phyloP scores from a whole-genome alignment of 768 basidiomycete species.

The Mycena venus region DNA sequence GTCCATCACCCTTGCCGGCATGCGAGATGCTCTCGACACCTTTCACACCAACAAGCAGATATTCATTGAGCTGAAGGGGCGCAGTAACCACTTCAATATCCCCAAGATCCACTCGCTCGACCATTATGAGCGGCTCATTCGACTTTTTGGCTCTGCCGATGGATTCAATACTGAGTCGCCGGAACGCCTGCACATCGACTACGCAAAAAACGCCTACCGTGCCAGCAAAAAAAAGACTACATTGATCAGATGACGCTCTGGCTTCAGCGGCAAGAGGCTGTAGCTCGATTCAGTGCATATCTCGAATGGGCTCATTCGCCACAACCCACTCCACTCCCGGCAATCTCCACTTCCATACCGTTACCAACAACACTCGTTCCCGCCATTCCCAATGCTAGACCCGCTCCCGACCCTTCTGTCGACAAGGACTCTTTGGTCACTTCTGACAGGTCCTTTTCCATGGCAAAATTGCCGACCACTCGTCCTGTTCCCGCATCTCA shows the following conservation, averaged over 20 bases:
- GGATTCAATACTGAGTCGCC: conserved; percentile 46
- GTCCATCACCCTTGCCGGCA: conserved; percentile 28
- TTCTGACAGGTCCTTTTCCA: no score
- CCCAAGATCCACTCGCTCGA: conserved; percentile 47
- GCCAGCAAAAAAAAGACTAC: conserved; percentile 41
- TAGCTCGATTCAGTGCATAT: not conserved
- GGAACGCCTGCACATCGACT: conserved; percentile 49
- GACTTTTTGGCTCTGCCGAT: conserved; percentile 37
- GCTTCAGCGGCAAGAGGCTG: conserved; percentile 45
- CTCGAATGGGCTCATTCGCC: not conserved
- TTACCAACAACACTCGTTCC: no score
- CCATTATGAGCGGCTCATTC: conserved; percentile 44
- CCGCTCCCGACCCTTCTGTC: no score
- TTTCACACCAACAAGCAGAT: conserved; percentile 44
- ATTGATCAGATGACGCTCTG: conserved; percentile 53
- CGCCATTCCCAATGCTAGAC: no score
- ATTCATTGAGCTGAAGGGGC: conserved; percentile 38
- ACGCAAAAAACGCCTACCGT: conserved; percentile 42
- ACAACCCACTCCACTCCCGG: not conserved
- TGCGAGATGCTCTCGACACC: conserved; percentile 33
- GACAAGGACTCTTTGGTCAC: no score
- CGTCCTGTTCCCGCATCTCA: no score
- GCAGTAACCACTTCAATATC: conserved; percentile 47
- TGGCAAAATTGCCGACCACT: no score
- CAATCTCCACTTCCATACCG: no score